Evolutionary conservation across 305 asterid species (phyloP), one percentile per base, ranked within the genome.

Genomic region (Solanum chacoense): DNA sequence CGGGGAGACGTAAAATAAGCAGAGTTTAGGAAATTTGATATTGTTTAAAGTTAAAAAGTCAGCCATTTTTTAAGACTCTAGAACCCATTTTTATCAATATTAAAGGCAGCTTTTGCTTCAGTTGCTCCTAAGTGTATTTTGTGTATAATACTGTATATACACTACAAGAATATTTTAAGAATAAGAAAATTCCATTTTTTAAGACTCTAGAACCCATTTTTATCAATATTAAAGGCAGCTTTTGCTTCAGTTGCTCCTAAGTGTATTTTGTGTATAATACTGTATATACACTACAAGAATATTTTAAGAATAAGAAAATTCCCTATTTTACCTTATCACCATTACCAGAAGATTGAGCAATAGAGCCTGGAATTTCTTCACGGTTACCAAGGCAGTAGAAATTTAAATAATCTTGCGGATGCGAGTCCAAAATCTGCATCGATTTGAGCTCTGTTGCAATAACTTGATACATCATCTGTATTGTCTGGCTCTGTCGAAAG

Each of bases 341-440:
- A 88, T 91, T 93, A 85, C 91, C 95, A 90, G 92, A 80, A 63
- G 63, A 88, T 89, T 94, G 93, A 81, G 89, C 85, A 71, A 86
- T 40, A 12, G 92, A 72, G 88, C 78, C 74, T 79, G 96, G 87
- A 84, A 92, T 77, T 79, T 91, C 90, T 92, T 95, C 98, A 31
- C 98, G 94, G 29, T 95, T 95, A 84, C 98, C 98, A 93, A 96
- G 98, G 91, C 98, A 95, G 86, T 92, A 96, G 92, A 96, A 96
- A 91, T 95, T 96, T 91, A 96, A 91, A 89, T 95, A 96, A 92
- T 96, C 99, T 84, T 84, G 91, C 86, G 98, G 98, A 90, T 93
- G 95, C 18, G 96, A 28, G 89, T 95, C 92, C 88, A 45, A 85
- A 87, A 94, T 91, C 87, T 94, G 81, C 95, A 91, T 91, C 31